Evolutionary conservation across 2,329 filamentous ascomycete genomes (phyloP).

Genomic region (Epichloe baconii): DNA sequence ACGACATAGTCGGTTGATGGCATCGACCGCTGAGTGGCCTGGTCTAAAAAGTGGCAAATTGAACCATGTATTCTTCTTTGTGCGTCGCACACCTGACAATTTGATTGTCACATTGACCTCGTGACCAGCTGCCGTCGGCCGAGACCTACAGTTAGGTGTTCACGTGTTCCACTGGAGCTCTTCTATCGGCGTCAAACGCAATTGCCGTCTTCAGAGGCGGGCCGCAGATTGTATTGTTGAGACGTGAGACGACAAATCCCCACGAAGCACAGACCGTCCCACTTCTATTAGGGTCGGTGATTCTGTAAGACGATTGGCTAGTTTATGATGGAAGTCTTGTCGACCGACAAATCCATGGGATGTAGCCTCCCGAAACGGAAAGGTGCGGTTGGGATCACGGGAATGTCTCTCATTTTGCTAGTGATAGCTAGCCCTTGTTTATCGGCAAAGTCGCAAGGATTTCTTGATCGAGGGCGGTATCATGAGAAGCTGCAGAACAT

Average conservation of each 20-base stretch:
- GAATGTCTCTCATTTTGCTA: neutral
- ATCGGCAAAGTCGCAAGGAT: neutral
- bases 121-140: conserved; percentile 8
- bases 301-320: conserved; percentile 12
- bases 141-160: conserved; percentile 6
- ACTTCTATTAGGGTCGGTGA: conserved; percentile 1
- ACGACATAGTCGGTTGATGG: neutral
- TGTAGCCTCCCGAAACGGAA: neutral
- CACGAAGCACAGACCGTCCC: neutral
- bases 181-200: neutral
- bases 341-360: neutral
- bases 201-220: neutral
- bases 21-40: neutral
- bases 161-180: neutral
- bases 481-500: conserved; percentile 3
- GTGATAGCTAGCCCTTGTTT: neutral
- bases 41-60: neutral
- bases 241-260: neutral
- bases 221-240: neutral
- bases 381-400: neutral
- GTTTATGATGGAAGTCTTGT: neutral
- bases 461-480: neutral
- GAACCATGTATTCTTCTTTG: neutral
- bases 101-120: neutral
- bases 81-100: neutral